Percentiles rank a stretch among this genome's conserved stretches.
Evolutionary conservation across 352 stramenopile genomes (phyloP).

Genomic region (Globisporangium paddicum): DNA sequence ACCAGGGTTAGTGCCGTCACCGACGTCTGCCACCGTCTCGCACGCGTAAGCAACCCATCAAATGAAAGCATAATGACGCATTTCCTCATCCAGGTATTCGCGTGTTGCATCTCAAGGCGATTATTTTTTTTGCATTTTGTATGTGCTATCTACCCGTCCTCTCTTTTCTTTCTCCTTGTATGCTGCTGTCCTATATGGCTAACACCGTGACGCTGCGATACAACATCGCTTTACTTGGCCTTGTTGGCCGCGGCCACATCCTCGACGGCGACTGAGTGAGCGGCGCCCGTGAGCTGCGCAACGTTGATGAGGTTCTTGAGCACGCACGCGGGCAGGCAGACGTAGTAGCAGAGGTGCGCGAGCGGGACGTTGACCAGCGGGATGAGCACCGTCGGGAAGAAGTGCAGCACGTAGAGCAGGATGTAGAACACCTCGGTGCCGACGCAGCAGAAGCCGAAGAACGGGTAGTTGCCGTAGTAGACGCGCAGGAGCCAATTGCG

Average conservation of each 20-base stretch:
- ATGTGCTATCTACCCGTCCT: not conserved
- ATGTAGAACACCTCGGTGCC: slow-evolving; percentile 92
- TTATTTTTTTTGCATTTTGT: slow-evolving; percentile 6
- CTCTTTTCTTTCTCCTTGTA: not conserved
- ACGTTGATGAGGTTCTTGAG: slow-evolving; percentile 94
- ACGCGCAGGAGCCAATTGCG: slow-evolving; percentile 94
- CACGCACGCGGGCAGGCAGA: slow-evolving; percentile 86
- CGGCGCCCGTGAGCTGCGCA: slow-evolving; percentile 85
- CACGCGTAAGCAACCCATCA: not conserved
- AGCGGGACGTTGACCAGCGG: slow-evolving; percentile 50
- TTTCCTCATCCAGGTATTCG: not conserved
- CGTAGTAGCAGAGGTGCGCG: slow-evolving; percentile 74
- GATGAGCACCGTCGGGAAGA: slow-evolving; percentile 61
- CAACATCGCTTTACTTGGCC: slow-evolving; percentile 27
- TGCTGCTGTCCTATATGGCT: not conserved
- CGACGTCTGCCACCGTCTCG: not conserved
- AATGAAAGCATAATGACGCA: not conserved
- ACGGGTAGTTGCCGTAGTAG: slow-evolving; percentile 91
- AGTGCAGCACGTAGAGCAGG: slow-evolving; percentile 87
- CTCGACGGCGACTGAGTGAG: slow-evolving; percentile 69
- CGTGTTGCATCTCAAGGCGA: too few relatives aligned
- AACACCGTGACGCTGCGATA: not conserved
- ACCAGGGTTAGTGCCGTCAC: not conserved
- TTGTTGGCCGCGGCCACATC: slow-evolving; percentile 56
- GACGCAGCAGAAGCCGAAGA: slow-evolving; percentile 94